Evolutionary conservation across 1,284 basidiomycete species (phyloP).

Genomic region (Tilletia caries): DNA sequence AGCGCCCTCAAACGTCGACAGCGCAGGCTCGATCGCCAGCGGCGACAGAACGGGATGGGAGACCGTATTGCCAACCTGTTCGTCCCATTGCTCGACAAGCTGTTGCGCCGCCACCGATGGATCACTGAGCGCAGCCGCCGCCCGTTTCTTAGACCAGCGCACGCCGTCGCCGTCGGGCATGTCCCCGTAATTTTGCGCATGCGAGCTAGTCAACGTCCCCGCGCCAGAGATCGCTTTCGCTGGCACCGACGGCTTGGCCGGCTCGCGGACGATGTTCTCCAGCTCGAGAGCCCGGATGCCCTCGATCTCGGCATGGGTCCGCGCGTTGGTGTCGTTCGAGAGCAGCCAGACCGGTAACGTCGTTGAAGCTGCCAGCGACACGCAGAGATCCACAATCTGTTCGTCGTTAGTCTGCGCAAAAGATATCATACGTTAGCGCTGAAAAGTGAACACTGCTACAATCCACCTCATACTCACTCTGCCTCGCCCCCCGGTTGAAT

Average conservation of each 20-base stretch:
- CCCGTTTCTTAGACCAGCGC: background rate
- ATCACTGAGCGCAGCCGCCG: background rate
- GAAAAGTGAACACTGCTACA: background rate
- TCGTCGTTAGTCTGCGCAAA: background rate
- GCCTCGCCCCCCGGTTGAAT: background rate
- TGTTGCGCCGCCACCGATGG: background rate
- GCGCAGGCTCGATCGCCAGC: background rate
- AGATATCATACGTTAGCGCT: background rate
- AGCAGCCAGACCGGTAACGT: slow-evolving; percentile 10
- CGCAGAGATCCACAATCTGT: slow-evolving; percentile 8
- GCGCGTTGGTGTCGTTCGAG: slow-evolving; percentile 17
- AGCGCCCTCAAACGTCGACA: background rate
- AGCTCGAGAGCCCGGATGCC: slow-evolving; percentile 16
- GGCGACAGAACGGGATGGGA: background rate
- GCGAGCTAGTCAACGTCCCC: background rate
- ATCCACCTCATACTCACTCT: background rate
- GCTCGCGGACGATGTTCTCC: slow-evolving; percentile 28
- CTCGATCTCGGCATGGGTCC: slow-evolving; percentile 13
- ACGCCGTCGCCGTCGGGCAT: background rate
- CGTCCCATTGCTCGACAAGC: slow-evolving; percentile 10
- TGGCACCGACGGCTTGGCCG: background rate
- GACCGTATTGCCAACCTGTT: background rate
- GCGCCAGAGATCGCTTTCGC: background rate
- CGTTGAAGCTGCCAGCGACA: background rate
- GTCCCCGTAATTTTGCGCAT: background rate